Evolutionary conservation across 2,329 filamentous ascomycete species (phyloP), one percentile per base, ranked within the genome.

Genomic region (Colletotrichum sp.): DNA sequence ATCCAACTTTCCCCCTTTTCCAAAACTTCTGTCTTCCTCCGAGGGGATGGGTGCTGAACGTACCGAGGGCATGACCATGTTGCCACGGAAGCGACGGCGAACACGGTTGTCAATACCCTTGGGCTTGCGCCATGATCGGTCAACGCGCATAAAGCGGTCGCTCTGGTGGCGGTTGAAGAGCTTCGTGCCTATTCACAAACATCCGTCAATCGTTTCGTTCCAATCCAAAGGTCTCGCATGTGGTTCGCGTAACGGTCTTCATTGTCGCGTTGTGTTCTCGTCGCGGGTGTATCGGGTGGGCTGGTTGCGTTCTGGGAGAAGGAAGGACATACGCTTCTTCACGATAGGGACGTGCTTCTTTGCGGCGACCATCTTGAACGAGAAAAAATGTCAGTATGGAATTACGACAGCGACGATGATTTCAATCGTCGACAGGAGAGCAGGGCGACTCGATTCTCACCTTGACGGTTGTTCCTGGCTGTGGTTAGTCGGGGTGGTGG

Each of bases 101-200:
- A 99, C 96, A 85, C 95, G 91, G 92, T 96, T 98, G 91, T 99
- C 97, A 89, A 99, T 99, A 95, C 97, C 97, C 95, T 99, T 99
- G 83, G 97, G 97, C 93, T 98, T 99, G 90, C 97, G 94, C 97
- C 97, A 99, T 92, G 92, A 94, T 82, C 94, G 87, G 86, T 91
- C 93, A 82, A 98, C 93, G 87, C 97, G 94, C 91, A 93, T 98
- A 92, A 98, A 99, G 87, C 94, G 94, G 90, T 98, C 97, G 89
- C 92, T 95, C 93, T 99, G 97, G 91, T 99, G 97, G 88, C 97
- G 95, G 89, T 93, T 93, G 94, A 98, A 99, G 90, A 91, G 92
- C 93, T 96, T 95, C 86, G 94, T 96, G 93, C 94, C 95, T 97
- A 84, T 86, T 64, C 16, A 86, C 82, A 82, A 77, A 80, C 72